These are phyloP conservation scores for Claviceps arundinis DNA, from an alignment of 2,329 filamentous ascomycete genomes.

Conservation along the genomic window DNA sequence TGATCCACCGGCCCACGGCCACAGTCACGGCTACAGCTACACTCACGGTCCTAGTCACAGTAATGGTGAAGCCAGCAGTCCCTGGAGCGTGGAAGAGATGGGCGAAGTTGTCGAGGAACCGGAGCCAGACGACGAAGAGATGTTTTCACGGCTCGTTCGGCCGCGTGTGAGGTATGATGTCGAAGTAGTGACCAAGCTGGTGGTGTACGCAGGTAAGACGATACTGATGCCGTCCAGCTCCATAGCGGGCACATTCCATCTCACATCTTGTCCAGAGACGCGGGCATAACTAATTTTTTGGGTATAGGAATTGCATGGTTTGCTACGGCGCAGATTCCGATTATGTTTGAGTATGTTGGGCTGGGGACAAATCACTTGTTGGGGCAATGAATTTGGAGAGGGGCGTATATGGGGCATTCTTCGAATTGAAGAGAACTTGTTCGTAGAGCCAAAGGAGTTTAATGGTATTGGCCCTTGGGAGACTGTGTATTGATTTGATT, in stretches of 20 bases:
- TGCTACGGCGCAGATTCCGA: slow-evolving; percentile 60
- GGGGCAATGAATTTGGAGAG: slow-evolving; percentile 6
- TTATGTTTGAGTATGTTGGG: slow-evolving; percentile 53
- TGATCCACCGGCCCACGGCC: slow-evolving; percentile 37
- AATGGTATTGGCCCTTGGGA: no score
- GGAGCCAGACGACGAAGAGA: slow-evolving; percentile 55
- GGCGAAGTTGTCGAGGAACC: slow-evolving; percentile 24
- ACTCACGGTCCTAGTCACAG: slow-evolving; percentile 42
- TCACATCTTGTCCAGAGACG: neutral
- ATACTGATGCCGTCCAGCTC: no score
- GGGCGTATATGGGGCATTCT: no score
- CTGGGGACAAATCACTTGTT: slow-evolving; percentile 30
- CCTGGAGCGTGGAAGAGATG: neutral
- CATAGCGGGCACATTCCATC: no score
- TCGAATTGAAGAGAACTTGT: no score
- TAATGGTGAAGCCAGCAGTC: slow-evolving; percentile 49
- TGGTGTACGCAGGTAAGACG: slow-evolving; percentile 72
- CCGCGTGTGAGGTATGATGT: slow-evolving; percentile 92
- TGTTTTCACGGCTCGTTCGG: slow-evolving; percentile 73
- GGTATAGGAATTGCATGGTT: slow-evolving; percentile 65
- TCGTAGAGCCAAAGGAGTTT: no score
- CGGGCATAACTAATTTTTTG: neutral
- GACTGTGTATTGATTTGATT: no score
- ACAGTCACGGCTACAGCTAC: slow-evolving; percentile 9
- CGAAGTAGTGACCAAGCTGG: slow-evolving; percentile 93